Percentiles rank a stretch among this genome's conserved stretches.
These are phyloP conservation scores for Zopfochytrium polystomum DNA, from an alignment of 371 early-diverging fungal genomes.

Conservation along the genomic window DNA sequence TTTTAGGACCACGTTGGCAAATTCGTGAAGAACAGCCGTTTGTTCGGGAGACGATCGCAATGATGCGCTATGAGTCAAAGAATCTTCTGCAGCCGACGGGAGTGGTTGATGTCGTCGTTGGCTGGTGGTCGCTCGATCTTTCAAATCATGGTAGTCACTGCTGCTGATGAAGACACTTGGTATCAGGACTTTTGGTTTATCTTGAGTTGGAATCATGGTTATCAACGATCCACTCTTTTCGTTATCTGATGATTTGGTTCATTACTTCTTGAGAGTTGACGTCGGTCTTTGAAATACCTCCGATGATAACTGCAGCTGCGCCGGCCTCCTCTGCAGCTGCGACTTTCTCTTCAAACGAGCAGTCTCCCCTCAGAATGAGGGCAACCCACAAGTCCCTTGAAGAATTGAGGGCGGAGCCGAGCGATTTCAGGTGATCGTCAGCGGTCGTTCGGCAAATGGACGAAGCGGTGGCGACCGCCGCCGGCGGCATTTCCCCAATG, in stretches of 20 bases:
- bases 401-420: too few relatives aligned
- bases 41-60: too few relatives aligned
- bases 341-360: slow-evolving; percentile 83
- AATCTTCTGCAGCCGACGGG: too few relatives aligned
- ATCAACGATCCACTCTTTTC: slow-evolving; percentile 14
- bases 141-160: background rate
- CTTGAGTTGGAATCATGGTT: slow-evolving; percentile 55
- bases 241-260: background rate
- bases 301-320: slow-evolving; percentile 82
- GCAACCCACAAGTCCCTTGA: too few relatives aligned
- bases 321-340: slow-evolving; percentile 84
- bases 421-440: too few relatives aligned
- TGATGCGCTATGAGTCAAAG: too few relatives aligned
- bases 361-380: slow-evolving; percentile 77
- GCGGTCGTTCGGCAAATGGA: too few relatives aligned
- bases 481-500: too few relatives aligned
- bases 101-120: slow-evolving; percentile 3
- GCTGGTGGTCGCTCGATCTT: background rate
- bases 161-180: slow-evolving; percentile 40
- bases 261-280: background rate
- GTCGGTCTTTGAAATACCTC: too few relatives aligned
- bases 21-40: too few relatives aligned
- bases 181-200: slow-evolving; percentile 35
- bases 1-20: too few relatives aligned
- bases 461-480: too few relatives aligned